A percentile compares a stretch with the other conserved stretches of the same genome.
Conservation (phyloP, 2,329 filamentous ascomycete genomes). For the Elsinoe perseae region DNA sequence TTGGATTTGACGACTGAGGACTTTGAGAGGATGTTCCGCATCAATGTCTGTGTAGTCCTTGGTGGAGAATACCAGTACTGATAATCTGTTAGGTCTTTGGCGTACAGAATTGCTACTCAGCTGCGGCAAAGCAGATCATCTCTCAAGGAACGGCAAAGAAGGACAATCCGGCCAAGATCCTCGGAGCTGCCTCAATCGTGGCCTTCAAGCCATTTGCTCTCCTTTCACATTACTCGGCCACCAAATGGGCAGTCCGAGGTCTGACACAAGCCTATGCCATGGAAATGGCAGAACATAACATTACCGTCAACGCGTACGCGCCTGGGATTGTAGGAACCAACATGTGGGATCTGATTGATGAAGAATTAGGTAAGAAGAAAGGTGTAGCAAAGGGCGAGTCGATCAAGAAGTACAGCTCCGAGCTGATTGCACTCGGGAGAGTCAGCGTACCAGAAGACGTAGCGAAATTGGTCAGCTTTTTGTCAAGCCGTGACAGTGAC, state of each 20-base stretch:
- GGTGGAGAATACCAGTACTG: not conserved
- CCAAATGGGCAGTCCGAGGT: conserved; percentile 60
- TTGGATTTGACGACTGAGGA: conserved; percentile 53
- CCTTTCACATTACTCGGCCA: conserved; percentile 55
- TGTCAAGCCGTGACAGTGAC: conserved; percentile 52
- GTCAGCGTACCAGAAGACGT: conserved; percentile 57
- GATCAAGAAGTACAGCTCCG: conserved; percentile 47
- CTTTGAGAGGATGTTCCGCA: conserved; percentile 51
- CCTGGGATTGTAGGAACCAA: conserved; percentile 59
- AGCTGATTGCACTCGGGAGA: conserved; percentile 50
- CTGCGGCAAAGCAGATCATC: conserved; percentile 59
- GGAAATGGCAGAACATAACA: conserved; percentile 56
- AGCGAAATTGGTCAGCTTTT: conserved; percentile 53
- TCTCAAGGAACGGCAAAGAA: conserved; percentile 45
- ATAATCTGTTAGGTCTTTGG: conserved; percentile 35
- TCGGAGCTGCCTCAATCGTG: conserved; percentile 45
- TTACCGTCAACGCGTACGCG: conserved; percentile 60
- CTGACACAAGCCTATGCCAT: conserved; percentile 59
- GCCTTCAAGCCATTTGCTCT: conserved; percentile 53
- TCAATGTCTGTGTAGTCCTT: conserved; percentile 46
- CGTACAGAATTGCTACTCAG: conserved; percentile 56
- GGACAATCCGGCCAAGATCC: conserved; percentile 38
- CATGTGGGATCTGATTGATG: conserved; percentile 64
- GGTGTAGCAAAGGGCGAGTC: conserved; percentile 35
- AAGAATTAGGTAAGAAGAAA: conserved; percentile 46